A percentile compares a stretch with the other conserved stretches of the same genome.
Evolutionary conservation across 139 green algal species (phyloP).

Genomic region (Zygnema circumcarinatum): DNA sequence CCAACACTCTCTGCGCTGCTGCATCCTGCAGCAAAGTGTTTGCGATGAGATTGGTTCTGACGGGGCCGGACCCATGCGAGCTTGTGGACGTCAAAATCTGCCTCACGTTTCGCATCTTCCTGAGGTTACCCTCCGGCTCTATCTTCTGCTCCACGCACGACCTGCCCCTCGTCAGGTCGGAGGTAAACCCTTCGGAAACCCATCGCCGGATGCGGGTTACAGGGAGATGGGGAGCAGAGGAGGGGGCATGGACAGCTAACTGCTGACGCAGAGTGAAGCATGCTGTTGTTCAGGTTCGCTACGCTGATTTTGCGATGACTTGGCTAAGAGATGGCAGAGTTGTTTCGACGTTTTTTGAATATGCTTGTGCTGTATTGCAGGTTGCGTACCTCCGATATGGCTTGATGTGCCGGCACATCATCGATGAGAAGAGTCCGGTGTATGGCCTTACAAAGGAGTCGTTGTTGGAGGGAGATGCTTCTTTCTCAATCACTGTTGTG

Average conservation of each 20-base stretch:
- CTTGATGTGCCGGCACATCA: slow-evolving; percentile 38
- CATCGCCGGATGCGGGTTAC: not conserved
- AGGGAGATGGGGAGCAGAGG: not conserved
- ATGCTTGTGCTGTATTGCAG: slow-evolving; percentile 10
- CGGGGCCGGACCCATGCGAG: slow-evolving; percentile 38
- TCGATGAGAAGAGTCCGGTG: slow-evolving; percentile 38
- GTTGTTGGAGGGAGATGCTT: slow-evolving; percentile 31
- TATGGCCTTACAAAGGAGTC: slow-evolving; percentile 44
- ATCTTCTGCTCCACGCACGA: slow-evolving; percentile 37
- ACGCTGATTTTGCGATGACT: slow-evolving; percentile 8
- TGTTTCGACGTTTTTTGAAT: not conserved
- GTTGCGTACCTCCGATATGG: slow-evolving; percentile 47
- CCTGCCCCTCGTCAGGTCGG: slow-evolving; percentile 26
- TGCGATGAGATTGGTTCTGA: slow-evolving; percentile 41
- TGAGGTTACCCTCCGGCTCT: slow-evolving; percentile 14
- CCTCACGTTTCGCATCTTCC: slow-evolving; percentile 51
- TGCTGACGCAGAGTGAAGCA: not conserved
- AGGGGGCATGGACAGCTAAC: not conserved
- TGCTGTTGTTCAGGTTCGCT: not conserved
- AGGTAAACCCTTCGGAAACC: not conserved
- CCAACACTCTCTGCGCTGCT: too few species aligned
- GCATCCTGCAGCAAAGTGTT: too few species aligned
- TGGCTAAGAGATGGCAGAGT: not conserved
- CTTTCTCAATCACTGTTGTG: slow-evolving; percentile 46
- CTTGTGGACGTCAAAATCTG: slow-evolving; percentile 52